phyloP scores from a whole-genome alignment of 108 stramenopile species.

The Nitzschia sp. region DNA sequence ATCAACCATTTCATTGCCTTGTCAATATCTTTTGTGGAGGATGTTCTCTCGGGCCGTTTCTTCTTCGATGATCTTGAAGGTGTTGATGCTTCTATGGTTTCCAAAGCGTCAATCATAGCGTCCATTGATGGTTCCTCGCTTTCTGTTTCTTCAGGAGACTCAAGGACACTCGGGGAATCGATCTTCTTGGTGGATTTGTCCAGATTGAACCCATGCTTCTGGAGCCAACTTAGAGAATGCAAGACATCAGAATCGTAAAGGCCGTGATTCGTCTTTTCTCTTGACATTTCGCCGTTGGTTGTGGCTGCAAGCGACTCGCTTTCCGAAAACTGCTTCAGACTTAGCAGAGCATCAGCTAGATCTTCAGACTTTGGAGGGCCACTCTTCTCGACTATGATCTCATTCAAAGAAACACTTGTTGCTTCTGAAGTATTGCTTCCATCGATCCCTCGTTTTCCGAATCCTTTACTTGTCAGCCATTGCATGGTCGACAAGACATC shows the following conservation, averaged over 20 bases:
- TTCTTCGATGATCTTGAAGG: not conserved
- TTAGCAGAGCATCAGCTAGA: not conserved
- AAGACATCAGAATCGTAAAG: slow-evolving; percentile 2
- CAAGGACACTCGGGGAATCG: not conserved
- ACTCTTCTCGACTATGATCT: too few relatives aligned
- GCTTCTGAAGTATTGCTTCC: too few relatives aligned
- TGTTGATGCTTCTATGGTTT: not conserved
- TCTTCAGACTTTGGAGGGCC: not conserved
- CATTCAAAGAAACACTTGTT: too few relatives aligned
- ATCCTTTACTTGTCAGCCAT: slow-evolving; percentile 10
- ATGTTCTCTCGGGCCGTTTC: not conserved
- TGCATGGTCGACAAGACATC: not conserved
- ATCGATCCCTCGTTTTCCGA: not conserved
- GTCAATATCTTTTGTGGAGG: slow-evolving; percentile 11
- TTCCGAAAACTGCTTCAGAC: not conserved
- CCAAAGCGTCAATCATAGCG: slow-evolving; percentile 15
- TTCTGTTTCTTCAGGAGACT: not conserved
- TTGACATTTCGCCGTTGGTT: not conserved
- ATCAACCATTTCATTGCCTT: slow-evolving; percentile 18
- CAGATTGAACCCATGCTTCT: slow-evolving; percentile 19
- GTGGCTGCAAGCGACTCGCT: not conserved
- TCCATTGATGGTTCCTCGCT: slow-evolving; percentile 8
- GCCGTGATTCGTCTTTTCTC: not conserved
- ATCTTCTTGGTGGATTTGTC: not conserved
- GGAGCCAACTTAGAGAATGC: slow-evolving; percentile 15